Conservation (phyloP, 768 basidiomycete species). For the Cytidiella melzeri region DNA sequence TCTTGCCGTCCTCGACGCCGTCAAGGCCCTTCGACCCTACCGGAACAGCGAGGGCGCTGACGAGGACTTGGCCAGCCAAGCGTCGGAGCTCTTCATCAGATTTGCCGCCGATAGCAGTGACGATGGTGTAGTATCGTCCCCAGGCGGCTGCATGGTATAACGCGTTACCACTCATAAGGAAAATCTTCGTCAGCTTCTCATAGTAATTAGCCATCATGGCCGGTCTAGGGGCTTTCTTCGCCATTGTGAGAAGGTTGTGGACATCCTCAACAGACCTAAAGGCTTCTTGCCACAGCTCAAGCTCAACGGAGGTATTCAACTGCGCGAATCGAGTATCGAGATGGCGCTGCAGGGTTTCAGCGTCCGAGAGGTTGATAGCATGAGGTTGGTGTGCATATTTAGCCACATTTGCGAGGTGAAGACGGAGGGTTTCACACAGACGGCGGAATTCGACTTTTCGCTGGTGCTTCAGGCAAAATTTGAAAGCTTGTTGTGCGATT, state of each 20-base stretch:
- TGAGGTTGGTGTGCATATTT: constrained; percentile 94
- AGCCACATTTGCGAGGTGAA: constrained; percentile 90
- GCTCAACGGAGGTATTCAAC: constrained; percentile 92
- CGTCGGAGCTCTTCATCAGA: constrained; percentile 72
- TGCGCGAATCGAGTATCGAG: constrained; percentile 97
- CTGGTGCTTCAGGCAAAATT: constrained; percentile 89
- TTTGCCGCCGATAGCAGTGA: constrained; percentile 67
- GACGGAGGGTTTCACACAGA: constrained; percentile 90
- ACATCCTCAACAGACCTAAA: constrained; percentile 98
- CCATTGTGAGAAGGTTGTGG: constrained; percentile 89
- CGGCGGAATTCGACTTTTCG: constrained; percentile 97
- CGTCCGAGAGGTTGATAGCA: constrained; percentile 91
- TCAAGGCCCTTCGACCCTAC: constrained; percentile 56
- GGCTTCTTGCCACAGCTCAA: constrained; percentile 98
- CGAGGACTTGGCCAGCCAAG: constrained; percentile 85
- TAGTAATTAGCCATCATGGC: constrained; percentile 99
- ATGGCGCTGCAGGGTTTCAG: constrained; percentile 91
- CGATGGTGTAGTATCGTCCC: constrained; percentile 76
- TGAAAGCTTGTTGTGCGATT: constrained; percentile 96
- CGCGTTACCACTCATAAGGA: constrained; percentile 90
- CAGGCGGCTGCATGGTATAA: constrained; percentile 97
- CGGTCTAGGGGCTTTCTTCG: constrained; percentile 87
- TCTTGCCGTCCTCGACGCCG: constrained; percentile 45
- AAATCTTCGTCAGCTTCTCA: constrained; percentile 95
- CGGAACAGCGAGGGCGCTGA: constrained; percentile 90